phyloP scores from a whole-genome alignment of 805 yeast genomes.

The Wickerhamomyces canadensis region DNA sequence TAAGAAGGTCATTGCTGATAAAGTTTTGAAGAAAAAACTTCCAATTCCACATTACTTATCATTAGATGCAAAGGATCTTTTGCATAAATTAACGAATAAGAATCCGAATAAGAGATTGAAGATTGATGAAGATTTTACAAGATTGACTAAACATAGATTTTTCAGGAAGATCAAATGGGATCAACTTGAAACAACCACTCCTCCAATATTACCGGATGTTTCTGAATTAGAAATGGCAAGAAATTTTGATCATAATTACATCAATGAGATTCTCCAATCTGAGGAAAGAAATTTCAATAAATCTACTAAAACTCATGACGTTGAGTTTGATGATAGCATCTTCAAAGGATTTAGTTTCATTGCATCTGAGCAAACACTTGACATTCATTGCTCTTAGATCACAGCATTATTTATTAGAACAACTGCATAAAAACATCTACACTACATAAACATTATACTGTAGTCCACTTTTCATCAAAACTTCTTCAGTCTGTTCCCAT shows the following conservation, averaged over 20 bases:
- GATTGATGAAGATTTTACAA: slow-evolving; percentile 36
- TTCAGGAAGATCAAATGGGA: slow-evolving; percentile 76
- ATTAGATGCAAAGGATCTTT: slow-evolving; percentile 68
- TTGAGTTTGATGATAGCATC: slow-evolving; percentile 15
- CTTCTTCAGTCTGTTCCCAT: slow-evolving; percentile 62
- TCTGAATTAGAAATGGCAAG: slow-evolving; percentile 76
- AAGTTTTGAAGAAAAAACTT: slow-evolving; percentile 57
- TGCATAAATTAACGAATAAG: slow-evolving; percentile 60
- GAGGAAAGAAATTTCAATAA: slow-evolving; percentile 1
- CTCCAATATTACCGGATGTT: slow-evolving; percentile 74
- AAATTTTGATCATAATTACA: slow-evolving; percentile 73
- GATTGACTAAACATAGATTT: slow-evolving; percentile 59
- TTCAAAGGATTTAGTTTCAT: slow-evolving; percentile 42
- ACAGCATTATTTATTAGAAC: too few species aligned
- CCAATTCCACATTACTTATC: slow-evolving; percentile 66
- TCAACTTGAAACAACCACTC: slow-evolving; percentile 38
- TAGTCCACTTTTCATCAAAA: slow-evolving; percentile 32
- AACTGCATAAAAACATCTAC: too few species aligned
- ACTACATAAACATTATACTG: slow-evolving; percentile 44
- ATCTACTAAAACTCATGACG: not conserved
- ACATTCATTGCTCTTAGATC: slow-evolving; percentile 10
- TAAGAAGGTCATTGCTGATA: slow-evolving; percentile 61
- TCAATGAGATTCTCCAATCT: slow-evolving; percentile 48
- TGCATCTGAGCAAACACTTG: slow-evolving; percentile 34
- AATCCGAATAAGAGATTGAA: slow-evolving; percentile 63